A percentile compares a stretch with the other conserved stretches of the same genome.
Evolutionary conservation across 108 stramenopile species (phyloP).

Genomic region (Pseudonitzschia multiseries): DNA sequence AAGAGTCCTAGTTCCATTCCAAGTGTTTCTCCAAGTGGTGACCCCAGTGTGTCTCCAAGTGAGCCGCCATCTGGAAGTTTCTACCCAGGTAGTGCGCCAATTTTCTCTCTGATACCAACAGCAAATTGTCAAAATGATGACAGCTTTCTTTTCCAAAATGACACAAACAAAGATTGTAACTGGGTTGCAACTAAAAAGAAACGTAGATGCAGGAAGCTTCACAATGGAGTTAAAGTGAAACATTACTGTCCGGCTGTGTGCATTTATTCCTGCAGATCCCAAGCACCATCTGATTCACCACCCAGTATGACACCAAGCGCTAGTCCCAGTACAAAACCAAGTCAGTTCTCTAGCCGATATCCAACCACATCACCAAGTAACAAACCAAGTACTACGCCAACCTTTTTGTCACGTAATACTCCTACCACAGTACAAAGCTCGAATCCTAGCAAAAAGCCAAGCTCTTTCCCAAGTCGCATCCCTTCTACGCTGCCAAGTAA

Average conservation of each 20-base stretch:
- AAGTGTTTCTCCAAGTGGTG: background rate
- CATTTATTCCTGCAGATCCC: background rate
- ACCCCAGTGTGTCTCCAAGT: background rate
- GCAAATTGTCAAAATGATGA: no score
- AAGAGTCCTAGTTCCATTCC: no score
- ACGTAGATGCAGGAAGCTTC: no score
- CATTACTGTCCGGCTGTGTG: background rate
- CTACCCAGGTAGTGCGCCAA: slow-evolving; percentile 2
- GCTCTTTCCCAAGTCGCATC: background rate
- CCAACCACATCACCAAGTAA: background rate
- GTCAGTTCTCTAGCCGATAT: background rate
- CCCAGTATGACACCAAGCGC: background rate
- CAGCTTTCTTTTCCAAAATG: no score
- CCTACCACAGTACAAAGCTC: no score
- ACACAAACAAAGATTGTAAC: no score
- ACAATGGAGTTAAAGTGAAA: no score
- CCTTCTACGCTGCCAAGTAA: background rate
- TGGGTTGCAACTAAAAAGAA: no score
- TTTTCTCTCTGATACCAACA: background rate
- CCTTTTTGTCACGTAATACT: no score
- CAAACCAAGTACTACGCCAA: background rate
- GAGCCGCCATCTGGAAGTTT: slow-evolving; percentile 12
- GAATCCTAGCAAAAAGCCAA: background rate
- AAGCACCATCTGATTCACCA: background rate
- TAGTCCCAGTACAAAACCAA: background rate